These are phyloP conservation scores for Fistulinella cinereoalba DNA, from an alignment of 1,284 basidiomycete genomes.

Conservation along the genomic window DNA sequence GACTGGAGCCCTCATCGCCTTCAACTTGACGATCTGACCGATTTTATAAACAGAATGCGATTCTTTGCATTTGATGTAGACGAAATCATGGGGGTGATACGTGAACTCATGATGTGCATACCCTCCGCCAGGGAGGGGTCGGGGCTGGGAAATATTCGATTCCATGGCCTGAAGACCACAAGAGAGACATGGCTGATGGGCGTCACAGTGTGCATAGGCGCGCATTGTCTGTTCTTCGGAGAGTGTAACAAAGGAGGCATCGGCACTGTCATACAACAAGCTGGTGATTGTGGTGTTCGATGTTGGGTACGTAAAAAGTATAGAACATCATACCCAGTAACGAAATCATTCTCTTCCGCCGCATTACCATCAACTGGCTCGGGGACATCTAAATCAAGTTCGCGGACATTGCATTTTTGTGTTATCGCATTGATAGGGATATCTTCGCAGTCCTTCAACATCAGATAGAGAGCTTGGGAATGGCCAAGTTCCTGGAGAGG, in stretches of 20 bases:
- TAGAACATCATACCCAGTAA: constrained; percentile 43
- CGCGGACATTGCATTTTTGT: constrained; percentile 49
- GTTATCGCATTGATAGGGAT: constrained; percentile 50
- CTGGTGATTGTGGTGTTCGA: constrained; percentile 26
- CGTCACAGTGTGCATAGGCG: constrained; percentile 33
- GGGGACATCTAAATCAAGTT: constrained; percentile 39
- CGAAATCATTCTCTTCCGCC: constrained; percentile 48
- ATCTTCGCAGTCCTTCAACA: constrained; percentile 51
- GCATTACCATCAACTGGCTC: constrained; percentile 43
- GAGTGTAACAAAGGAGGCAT: constrained; percentile 44
- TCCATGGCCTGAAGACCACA: constrained; percentile 40
- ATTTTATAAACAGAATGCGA: constrained; percentile 42
- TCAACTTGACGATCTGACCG: constrained; percentile 50
- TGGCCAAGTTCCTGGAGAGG: constrained; percentile 63
- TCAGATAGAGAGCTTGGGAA: constrained; percentile 52
- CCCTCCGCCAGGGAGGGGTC: constrained; percentile 30
- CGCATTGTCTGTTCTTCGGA: constrained; percentile 34
- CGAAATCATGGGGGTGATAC: constrained; percentile 59
- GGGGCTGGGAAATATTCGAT: constrained; percentile 21
- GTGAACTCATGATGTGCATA: constrained; percentile 38
- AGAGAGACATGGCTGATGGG: constrained; percentile 43
- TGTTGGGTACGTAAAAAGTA: neutral
- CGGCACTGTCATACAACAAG: constrained; percentile 44
- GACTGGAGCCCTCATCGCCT: constrained; percentile 20
- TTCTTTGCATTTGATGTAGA: constrained; percentile 45